Base-by-base conservation (phyloP, 2,329 filamentous ascomycete genomes). In the Pseudocercospora crystallina region DNA sequence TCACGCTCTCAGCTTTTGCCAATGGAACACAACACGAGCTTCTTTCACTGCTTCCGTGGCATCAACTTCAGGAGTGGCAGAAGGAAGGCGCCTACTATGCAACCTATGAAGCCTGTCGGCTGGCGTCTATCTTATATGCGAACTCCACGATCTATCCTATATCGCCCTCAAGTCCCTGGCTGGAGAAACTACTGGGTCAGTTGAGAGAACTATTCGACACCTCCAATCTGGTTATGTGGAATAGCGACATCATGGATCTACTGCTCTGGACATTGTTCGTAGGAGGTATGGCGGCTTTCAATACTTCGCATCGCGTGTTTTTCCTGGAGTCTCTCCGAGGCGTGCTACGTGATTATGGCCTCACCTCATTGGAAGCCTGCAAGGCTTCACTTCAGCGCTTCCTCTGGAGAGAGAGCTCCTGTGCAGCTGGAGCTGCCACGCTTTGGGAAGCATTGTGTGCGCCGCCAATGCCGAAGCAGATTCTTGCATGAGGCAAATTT, bases 351-450 rank as follows among this genome's bases (percentile, higher is more conserved):
- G 12, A 31, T 8, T 30, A 12, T 10, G 40, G 44, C 9, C 10
- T 17, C 9, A 32, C 14, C 13, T 39, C 35, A 7, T 51, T 33
- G 52, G 34, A 13, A 1, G 17, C 26, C 8, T 31, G 48, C 9
- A 14, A 39, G 36, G 20, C 33, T 26, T 30, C 45, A 2, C 30
- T 55, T 10, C 13, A 20, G 12, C 40, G 33, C 29, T 55, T 51
- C 26, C 52, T 55, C 2, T 55, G 52, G 52, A 38, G 52, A 26
- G 48, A 55, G 12, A 44, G n/a, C 17, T 40, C 52, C 8, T 55
- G 44, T 14, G 11, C 13, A 10, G n/a, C 20, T 30, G 52, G 52
- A 12, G 43, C 52, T 17, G 17, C 29, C 11, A 49, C 42, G 2
- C 34, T 55, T 5, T 55, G 52, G 52, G 13, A 41, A 30, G 20